Base-by-base conservation (phyloP, 1,284 basidiomycete genomes). In the Vanrija sp. region DNA sequence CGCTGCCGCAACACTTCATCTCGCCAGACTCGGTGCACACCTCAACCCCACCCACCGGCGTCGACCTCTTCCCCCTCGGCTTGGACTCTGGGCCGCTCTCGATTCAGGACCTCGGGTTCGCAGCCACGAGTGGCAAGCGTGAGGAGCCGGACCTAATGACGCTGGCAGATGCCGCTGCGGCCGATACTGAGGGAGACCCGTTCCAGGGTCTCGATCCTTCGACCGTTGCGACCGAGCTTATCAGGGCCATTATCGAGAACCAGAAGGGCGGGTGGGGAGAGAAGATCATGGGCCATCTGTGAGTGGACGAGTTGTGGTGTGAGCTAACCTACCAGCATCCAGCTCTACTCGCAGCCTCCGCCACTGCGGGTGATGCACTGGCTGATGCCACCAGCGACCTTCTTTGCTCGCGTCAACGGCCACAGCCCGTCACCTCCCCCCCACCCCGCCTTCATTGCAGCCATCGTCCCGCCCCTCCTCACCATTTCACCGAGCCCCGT, bases 71-170 rank as follows among this genome's bases (percentile, higher is more conserved):
- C 35, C 24, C 45, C 15, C 46, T 49, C 38, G 31, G 31, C 47
- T 54, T 8, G 51, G 51, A 4, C 45, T 54, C 20, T 43, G 45
- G 1, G 24, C 46, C 31, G 41, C 49, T 51, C 44, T 53, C 47
- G 18, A 48, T 54, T 23, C 41, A 47, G 4, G 49, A 58, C 41
- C 24, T 57, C 22, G 39, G 22, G 6, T 41, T 54, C n/a, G 20
- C 23, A 12, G 38, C 38, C 10, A n/a, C n/a, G 4, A 39, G 19
- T 15, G 27, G 16, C 25, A 47, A 55, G 45, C 38, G 53, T 22
- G 46, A 41, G 6, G 68, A 71, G 43, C 72, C 72, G 22, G 71
- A 73, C 47, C 56, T 75, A 38, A 75, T 75, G 73, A 75, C 73
- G 12, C 61, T 75, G 3, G 73, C 73, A 5, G 69, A 75, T 54